Evolutionary conservation across 1,139 yeast genomes (phyloP), one percentile per base, ranked within the genome.

Genomic region (Geotrichum australiense): DNA sequence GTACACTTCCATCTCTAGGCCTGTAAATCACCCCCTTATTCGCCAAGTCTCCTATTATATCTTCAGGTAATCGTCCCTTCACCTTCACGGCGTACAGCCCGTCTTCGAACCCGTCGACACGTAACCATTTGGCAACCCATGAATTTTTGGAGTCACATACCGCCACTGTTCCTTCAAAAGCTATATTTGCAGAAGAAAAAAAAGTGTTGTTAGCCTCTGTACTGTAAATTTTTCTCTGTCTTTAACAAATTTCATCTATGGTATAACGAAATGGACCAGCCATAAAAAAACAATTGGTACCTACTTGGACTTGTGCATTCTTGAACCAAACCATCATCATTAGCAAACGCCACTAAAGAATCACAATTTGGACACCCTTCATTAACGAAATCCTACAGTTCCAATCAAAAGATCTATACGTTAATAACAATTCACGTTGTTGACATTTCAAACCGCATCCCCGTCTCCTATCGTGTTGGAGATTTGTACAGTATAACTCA

Each of bases 321-420:
- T 60, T 84, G 83, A 22, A 81, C 83, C 34, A 85, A 76, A 18
- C 82, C 78, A 45, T 86, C 87, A 55, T 87, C 97, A 55, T 83
- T 91, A 43, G 79, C 80, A 58, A 80, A 78, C 50, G 78, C 81
- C 56, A 83, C 69, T 35, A 87, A 80, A 44, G 91, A 79, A 56
- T 86, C 97, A 66, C 98, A 91, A 66, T 91, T 91, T n/a, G 98
- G 98, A 63, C 99, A 91, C 8, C 97, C 97, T 19, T 76, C 75
- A 43, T 78, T 78, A 40, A 83, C 76, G 59, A 89, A 91, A 56
- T 76, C 74, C 65, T 65, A 51, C 60, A 53, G 1, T 58, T 52
- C 23, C 19, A 14, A 12, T 18, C 12, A 26, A 31, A 23, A n/a
- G 26, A n/a, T n/a, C n/a, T n/a, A n/a, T n/a, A n/a, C n/a, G n/a